Conservation (phyloP, 2,329 filamentous ascomycete genomes). For the Verticillium longisporum region DNA sequence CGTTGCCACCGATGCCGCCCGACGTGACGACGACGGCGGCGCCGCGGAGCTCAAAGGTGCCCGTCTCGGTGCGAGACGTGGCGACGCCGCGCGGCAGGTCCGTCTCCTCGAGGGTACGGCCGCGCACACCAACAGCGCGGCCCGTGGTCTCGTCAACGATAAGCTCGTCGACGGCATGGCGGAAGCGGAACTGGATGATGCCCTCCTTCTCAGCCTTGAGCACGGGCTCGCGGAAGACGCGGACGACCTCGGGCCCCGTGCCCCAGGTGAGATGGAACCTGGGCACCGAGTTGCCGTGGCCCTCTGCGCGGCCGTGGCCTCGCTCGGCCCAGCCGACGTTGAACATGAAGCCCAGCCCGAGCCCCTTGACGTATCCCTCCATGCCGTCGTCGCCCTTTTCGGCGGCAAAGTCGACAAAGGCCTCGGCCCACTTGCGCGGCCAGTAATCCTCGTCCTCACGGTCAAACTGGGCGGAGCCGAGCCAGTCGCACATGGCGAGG, state of each 20-base stretch:
- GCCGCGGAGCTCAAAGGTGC: conserved; percentile 46
- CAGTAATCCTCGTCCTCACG: conserved; percentile 48
- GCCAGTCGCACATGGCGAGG: conserved; percentile 53
- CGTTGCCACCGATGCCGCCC: conserved; percentile 54
- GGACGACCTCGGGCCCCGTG: conserved; percentile 52
- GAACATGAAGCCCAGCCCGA: conserved; percentile 43
- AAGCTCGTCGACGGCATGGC: conserved; percentile 51
- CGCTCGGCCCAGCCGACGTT: conserved; percentile 57
- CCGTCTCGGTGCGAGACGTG: conserved; percentile 39
- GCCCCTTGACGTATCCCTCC: conserved; percentile 48
- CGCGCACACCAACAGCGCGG: conserved; percentile 44
- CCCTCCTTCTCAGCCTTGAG: conserved; percentile 43
- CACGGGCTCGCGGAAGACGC: conserved; percentile 51
- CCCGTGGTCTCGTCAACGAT: conserved; percentile 43
- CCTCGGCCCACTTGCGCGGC: conserved; percentile 56
- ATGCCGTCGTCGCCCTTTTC: conserved; percentile 50
- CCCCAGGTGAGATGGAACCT: conserved; percentile 59
- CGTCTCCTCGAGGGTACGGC: conserved; percentile 45
- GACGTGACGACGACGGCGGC: conserved; percentile 47
- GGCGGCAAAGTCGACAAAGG: conserved; percentile 55
- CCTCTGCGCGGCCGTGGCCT: conserved; percentile 46
- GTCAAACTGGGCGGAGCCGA: conserved; percentile 51
- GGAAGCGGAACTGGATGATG: conserved; percentile 46
- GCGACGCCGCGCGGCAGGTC: conserved; percentile 43
- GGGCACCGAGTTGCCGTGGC: conserved; percentile 57